A percentile compares a stretch with the other conserved stretches of the same genome.
Conservation (phyloP, 2,329 filamentous ascomycete genomes). For the Exserohilum rostratum region DNA sequence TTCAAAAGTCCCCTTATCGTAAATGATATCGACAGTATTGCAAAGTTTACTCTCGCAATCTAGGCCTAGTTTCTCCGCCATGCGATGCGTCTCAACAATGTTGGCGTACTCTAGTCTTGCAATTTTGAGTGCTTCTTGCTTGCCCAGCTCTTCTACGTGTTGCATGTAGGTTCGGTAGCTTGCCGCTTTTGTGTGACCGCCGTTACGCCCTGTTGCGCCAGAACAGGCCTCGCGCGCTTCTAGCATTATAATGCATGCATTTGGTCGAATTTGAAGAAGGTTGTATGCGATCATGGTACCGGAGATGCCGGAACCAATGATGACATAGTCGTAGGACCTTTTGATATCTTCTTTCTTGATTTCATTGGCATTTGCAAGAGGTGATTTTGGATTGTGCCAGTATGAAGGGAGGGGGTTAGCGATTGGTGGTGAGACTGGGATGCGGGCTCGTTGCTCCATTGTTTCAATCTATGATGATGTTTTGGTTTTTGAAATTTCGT, state of each 20-base stretch:
- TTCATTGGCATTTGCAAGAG: conserved; percentile 43
- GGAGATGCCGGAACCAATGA: conserved; percentile 51
- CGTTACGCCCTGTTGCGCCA: conserved; percentile 52
- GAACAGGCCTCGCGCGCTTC: conserved; percentile 49
- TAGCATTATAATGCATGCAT: conserved; percentile 43
- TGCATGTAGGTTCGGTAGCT: conserved; percentile 59
- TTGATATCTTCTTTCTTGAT: conserved; percentile 31
- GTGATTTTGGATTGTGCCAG: conserved; percentile 50
- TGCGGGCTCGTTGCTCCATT: conserved; percentile 39
- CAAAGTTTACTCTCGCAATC: conserved; percentile 56
- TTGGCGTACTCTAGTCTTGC: conserved; percentile 50
- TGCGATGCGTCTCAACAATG: conserved; percentile 61
- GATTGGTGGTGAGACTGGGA: conserved; percentile 42
- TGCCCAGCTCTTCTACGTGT: conserved; percentile 55
- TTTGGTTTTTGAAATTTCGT: not conserved
- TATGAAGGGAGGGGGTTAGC: conserved; percentile 48
- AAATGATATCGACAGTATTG: conserved; percentile 64
- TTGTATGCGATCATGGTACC: conserved; percentile 48
- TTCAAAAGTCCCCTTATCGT: conserved; percentile 51
- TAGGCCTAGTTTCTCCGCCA: conserved; percentile 56
- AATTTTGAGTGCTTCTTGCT: conserved; percentile 55
- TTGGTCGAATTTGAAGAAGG: conserved; percentile 28
- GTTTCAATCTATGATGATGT: not conserved
- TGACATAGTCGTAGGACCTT: conserved; percentile 40
- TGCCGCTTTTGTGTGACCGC: conserved; percentile 58